phyloP scores from a whole-genome alignment of 2,329 filamentous ascomycete species.

The Plectosphaerella plurivora region DNA sequence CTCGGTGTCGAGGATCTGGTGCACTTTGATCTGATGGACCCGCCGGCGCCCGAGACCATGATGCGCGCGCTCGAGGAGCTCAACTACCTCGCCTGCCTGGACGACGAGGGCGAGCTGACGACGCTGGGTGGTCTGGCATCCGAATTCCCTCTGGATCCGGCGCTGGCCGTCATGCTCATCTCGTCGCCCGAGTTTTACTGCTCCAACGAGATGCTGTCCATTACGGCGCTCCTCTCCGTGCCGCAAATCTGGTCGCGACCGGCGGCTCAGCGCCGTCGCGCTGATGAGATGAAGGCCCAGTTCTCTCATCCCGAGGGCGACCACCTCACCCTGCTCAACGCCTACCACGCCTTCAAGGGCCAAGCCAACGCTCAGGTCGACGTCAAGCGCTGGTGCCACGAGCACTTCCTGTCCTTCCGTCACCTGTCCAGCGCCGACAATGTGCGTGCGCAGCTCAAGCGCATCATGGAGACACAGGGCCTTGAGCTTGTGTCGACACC shows the following conservation, averaged over 20 bases:
- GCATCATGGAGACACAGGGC: conserved; percentile 92
- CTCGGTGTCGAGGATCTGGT: conserved; percentile 92
- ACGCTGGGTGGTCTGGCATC: conserved; percentile 81
- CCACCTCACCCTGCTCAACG: conserved; percentile 93
- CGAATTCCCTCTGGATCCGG: conserved; percentile 91
- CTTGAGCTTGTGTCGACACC: conserved; percentile 83
- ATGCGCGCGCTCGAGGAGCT: conserved; percentile 97
- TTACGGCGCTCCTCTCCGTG: conserved; percentile 89
- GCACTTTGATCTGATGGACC: conserved; percentile 98
- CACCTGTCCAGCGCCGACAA: conserved; percentile 91
- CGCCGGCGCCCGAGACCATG: conserved; percentile 93
- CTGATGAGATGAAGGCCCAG: conserved; percentile 94
- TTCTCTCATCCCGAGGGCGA: conserved; percentile 94
- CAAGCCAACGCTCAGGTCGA: conserved; percentile 61
- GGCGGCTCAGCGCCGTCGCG: conserved; percentile 77
- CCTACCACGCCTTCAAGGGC: conserved; percentile 94
- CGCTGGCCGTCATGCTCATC: conserved; percentile 95
- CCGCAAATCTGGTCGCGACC: conserved; percentile 92
- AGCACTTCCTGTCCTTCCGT: conserved; percentile 89
- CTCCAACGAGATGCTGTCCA: conserved; percentile 95
- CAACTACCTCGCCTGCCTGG: conserved; percentile 93
- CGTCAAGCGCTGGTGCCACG: conserved; percentile 88
- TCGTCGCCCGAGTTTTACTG: conserved; percentile 97
- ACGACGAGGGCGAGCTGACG: conserved; percentile 94
- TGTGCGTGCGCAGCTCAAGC: conserved; percentile 83